phyloP scores from a whole-genome alignment of 179 eudicot genomes.

The Vitellaria paradoxa region DNA sequence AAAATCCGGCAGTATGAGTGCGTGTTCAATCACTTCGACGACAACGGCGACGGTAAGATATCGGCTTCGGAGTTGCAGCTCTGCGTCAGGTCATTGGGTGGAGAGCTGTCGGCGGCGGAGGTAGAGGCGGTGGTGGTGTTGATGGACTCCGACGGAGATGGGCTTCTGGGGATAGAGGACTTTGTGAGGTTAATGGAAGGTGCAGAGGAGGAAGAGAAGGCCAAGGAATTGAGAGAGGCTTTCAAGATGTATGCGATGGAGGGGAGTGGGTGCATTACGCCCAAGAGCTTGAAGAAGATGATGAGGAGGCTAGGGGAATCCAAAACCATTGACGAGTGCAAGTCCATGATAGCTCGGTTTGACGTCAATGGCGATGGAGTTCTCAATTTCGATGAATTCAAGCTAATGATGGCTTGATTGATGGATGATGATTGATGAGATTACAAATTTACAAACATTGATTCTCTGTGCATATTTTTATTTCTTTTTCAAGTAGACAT shows the following conservation, averaged over 20 bases:
- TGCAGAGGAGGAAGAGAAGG: slow-evolving; percentile 36
- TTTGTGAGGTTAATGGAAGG: slow-evolving; percentile 31
- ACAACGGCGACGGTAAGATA: slow-evolving; percentile 24
- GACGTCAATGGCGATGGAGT: slow-evolving; percentile 51
- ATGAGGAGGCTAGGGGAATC: slow-evolving; percentile 35
- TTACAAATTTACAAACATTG: neutral
- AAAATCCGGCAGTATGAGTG: slow-evolving; percentile 17
- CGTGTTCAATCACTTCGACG: slow-evolving; percentile 25
- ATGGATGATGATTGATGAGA: neutral
- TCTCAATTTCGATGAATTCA: slow-evolving; percentile 46
- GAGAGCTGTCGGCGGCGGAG: slow-evolving; percentile 22
- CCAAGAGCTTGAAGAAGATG: slow-evolving; percentile 43
- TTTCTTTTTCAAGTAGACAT: neutral
- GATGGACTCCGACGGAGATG: slow-evolving; percentile 50
- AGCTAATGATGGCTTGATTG: slow-evolving; percentile 38
- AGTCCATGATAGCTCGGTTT: slow-evolving; percentile 33
- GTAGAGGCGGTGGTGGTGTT: slow-evolving; percentile 36
- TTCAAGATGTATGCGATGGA: slow-evolving; percentile 38
- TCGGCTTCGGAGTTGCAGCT: slow-evolving; percentile 22
- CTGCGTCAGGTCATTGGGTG: slow-evolving; percentile 16
- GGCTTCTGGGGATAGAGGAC: slow-evolving; percentile 35
- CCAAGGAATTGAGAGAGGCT: slow-evolving; percentile 36
- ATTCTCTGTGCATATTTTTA: neutral
- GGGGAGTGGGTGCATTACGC: slow-evolving; percentile 32
- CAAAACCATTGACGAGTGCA: slow-evolving; percentile 28